phyloP scores from a whole-genome alignment of 805 yeast genomes.

The Nakazawaea laoshanensis region DNA sequence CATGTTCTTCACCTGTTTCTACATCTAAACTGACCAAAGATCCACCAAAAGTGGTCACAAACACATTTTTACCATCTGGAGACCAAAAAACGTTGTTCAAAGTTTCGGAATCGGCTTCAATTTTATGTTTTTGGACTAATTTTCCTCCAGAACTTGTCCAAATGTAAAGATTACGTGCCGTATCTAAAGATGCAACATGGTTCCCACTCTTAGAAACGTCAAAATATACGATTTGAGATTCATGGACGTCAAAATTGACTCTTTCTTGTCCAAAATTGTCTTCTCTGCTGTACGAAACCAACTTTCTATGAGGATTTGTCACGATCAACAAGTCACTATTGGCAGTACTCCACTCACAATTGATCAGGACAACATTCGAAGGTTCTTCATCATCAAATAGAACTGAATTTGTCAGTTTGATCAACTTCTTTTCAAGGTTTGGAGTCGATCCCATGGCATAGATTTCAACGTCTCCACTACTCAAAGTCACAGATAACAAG shows the following conservation, averaged over 20 bases:
- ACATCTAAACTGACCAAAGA: slow-evolving; percentile 16
- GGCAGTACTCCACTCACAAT: slow-evolving; percentile 56
- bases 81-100: slow-evolving; percentile 8
- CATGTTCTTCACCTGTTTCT: slow-evolving; percentile 4
- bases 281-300: slow-evolving; percentile 35
- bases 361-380: slow-evolving; percentile 34
- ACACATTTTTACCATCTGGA: slow-evolving; percentile 17
- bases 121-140: slow-evolving; percentile 22
- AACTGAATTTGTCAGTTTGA: slow-evolving; percentile 29
- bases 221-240: slow-evolving; percentile 34
- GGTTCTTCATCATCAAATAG: slow-evolving; percentile 29
- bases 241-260: slow-evolving; percentile 13
- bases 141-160: slow-evolving; percentile 41
- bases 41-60: slow-evolving; percentile 37
- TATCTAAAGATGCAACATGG: slow-evolving; percentile 48
- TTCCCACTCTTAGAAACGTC: slow-evolving; percentile 56
- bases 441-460: slow-evolving; percentile 54
- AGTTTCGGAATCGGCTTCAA: slow-evolving; percentile 22
- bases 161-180: slow-evolving; percentile 41
- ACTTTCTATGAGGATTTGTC: slow-evolving; percentile 42
- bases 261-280: slow-evolving; percentile 19
- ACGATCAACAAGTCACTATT: slow-evolving; percentile 62
- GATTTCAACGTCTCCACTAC: slow-evolving; percentile 51
- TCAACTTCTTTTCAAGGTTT: slow-evolving; percentile 35
- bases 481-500: slow-evolving; percentile 45